Base-by-base conservation (phyloP, 2,329 filamentous ascomycete genomes). In the Harringtonia aguacate region DNA sequence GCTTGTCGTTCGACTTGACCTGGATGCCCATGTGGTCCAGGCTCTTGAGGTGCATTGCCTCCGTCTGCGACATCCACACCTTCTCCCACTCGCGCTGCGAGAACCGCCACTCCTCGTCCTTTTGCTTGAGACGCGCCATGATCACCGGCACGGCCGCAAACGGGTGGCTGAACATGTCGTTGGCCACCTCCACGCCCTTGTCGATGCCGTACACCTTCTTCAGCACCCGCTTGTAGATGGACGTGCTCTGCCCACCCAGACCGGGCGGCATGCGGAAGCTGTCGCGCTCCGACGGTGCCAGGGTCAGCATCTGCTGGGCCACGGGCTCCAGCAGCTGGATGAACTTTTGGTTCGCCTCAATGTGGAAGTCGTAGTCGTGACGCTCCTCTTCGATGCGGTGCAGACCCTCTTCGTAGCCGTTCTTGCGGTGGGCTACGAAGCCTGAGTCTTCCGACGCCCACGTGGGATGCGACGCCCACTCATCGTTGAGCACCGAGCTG, bases 371-470 rank as follows among this genome's bases (percentile, higher is more conserved):
- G 56, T 98, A 98, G 58, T 98, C 92, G 58, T 98, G 92, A 5
- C 92, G 84, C 61, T 98, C 92, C 63, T 98, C 92, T 63, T 98
- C 92, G 48, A 98, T 95, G 18, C 92, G 77, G 59, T 98, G 92
- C 9, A 98, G 77, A 28, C 85, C 85, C 62, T 98, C 92, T 61
- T 98, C 92, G 51, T 84, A 94, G 44, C 84, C 79, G 55, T 98
- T 98, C 74, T 98, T 98, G 49, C 90, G 80, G 64, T 98, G 92
- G 13, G 92, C 92, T 47, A 98, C 90, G 55, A 98, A 98, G 1
- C 92, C 92, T 36, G 86, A 94, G 58, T 98, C 92, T 62, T 98
- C 92, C 1, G 90, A 97, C 2, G 90, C 92, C 92, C 92, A 98
- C 0, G 92, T 98, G 4, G 92, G 92, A 64, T 98, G 92, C 22